A percentile compares a stretch with the other conserved stretches of the same genome.
Evolutionary conservation across 345 rosid genomes (phyloP).

Genomic region (Linum lewisii): DNA sequence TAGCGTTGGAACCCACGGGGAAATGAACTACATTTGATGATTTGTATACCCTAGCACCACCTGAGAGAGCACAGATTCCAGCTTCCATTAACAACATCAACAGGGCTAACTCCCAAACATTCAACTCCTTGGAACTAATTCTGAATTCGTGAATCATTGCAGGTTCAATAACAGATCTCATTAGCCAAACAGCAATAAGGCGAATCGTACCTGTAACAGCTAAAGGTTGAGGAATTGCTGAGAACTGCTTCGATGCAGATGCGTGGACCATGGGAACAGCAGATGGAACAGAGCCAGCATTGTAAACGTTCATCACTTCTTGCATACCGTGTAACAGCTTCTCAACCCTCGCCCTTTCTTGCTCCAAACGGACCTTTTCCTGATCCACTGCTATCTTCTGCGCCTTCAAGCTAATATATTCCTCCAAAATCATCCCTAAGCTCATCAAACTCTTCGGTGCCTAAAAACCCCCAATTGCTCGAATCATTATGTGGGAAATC

Average conservation of each 20-base stretch:
- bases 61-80: conserved; percentile 17
- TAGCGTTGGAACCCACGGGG: conserved; percentile 21
- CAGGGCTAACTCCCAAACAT: too few species aligned
- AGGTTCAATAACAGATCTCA: too few species aligned
- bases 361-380: conserved; percentile 49
- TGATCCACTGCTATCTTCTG: conserved; percentile 50
- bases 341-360: conserved; percentile 57
- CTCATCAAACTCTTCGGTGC: conserved; percentile 70
- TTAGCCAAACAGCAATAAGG: background rate
- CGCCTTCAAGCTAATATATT: conserved; percentile 63
- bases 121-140: too few species aligned
- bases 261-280: conserved; percentile 21
- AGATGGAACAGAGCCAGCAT: conserved; percentile 10
- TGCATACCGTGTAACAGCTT: conserved; percentile 65
- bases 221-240: conserved; percentile 13
- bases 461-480: conserved; percentile 14
- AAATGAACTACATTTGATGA: conserved; percentile 31
- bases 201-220: background rate
- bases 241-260: conserved; percentile 9
- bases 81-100: background rate
- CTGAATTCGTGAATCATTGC: too few species aligned
- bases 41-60: conserved; percentile 20
- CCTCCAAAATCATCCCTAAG: conserved; percentile 51
- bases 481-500: too few species aligned
- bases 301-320: conserved; percentile 55